Base-by-base conservation (phyloP, 2,329 filamentous ascomycete genomes). In the Furcasterigmium sp. region DNA sequence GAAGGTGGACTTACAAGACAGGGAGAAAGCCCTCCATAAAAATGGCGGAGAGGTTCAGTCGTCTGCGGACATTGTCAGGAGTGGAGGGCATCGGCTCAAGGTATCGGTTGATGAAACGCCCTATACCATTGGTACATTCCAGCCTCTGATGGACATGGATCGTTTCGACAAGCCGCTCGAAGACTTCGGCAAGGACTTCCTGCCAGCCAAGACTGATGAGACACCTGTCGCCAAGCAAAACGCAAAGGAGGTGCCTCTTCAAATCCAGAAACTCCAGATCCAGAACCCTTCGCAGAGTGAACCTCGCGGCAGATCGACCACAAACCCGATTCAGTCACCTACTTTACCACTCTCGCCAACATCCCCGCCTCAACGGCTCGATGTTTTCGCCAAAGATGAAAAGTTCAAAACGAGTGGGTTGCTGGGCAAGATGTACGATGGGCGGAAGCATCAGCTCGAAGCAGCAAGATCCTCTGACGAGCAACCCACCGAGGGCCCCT, bases 121-220 rank as follows among this genome's bases (percentile, higher is more conserved):
- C 43, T 86, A 72, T 70, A 80, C 67, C 53, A 83, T 87, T 41
- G 84, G 84, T 5, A 74, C 78, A 2, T 86, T 86, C 60, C 72
- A 80, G 51, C 84, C 87, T 1, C 63, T 90, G 4, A 61, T 90
- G 8, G 80, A 88, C 46, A 64, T 82, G 55, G 68, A 75, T 30
- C 69, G 73, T 8, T 80, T 84, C 52, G 72, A 78, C 45, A 73
- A 74, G 53, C 67, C 70, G 8, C 47, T 74, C 1, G 73, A 73
- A 11, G 67, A 75, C 13, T 73, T 72, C 41, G 69, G 69, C 14
- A 74, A 73, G 40, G 64, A 72, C 44, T 61, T 67, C 44, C 53
- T 62, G 14, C 54, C 59, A 2, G 46, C 59, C 44, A 50, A 44
- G 47, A 5, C 15, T 15, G 29, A 8, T 13, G 8, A 51, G 30